Evolutionary conservation across 768 basidiomycete species (phyloP), one percentile per base, ranked within the genome.

Genomic region (Pholiota microspora): DNA sequence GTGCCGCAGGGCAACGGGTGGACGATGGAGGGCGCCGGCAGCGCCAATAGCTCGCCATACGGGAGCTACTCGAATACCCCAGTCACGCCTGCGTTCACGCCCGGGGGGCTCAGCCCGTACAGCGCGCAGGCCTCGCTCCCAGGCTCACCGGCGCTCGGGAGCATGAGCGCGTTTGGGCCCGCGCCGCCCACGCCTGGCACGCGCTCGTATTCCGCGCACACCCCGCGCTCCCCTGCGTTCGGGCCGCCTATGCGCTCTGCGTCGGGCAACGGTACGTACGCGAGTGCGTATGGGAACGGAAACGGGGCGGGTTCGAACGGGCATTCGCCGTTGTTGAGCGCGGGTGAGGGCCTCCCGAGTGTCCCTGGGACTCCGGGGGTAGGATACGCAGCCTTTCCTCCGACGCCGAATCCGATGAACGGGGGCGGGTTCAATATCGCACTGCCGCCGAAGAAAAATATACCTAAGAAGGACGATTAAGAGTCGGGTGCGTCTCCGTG

Each of bases 1-100:
- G 66, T 83, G 2, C 76, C 80, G 9, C 84, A 85, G 55, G 85
- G 85, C 10, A 70, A 59, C 25, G 80, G 82, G 2, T 87, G 85
- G 84, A 77, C 77, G 35, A 73, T 82, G 48, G 86, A 88, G 34
- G 80, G 81, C 31, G 51, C n/a, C 2, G 34, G 40, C 38, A 38
- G 24, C 32, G 52, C 59, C 0, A 71, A 72, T 15, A 60, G 59
- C 67, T 71, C 68, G 46, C 71, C 72, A 0, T 76, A 75, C 53
- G 51, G 64, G 13, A 71, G 62, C 31, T 77, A 71, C 57, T 53
- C 59, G 10, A 65, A 64, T 40, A 73, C 69, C 12, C 76, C 73
- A 1, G 63, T 68, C 31, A 59, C 69, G 18, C 61, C 67, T 25
- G 61, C 60, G 23, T 70, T 63, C 62, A 62, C 68, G 3, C 67